A percentile compares a stretch with the other conserved stretches of the same genome.
Evolutionary conservation across 23 red algal species (phyloP).

Genomic region (Gracilaria gracilis): DNA sequence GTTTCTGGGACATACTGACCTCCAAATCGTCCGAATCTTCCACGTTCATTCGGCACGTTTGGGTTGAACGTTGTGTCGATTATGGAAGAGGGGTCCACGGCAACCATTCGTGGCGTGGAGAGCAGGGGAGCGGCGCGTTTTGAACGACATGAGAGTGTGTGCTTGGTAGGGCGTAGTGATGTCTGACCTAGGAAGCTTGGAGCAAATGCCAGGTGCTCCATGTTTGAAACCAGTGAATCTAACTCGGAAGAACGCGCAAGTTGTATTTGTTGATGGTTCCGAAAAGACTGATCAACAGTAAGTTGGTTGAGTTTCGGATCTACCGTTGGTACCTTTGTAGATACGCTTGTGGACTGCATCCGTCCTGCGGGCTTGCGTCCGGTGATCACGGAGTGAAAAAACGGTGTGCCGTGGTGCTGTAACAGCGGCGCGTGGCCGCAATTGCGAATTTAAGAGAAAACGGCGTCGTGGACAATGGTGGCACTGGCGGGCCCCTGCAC

Average conservation of each 20-base stretch:
- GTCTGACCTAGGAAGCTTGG: conserved; percentile 31
- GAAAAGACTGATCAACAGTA: no score
- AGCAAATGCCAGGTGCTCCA: conserved; percentile 36
- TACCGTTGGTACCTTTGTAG: no score
- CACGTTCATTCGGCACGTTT: conserved; percentile 68
- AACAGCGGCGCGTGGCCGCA: no score
- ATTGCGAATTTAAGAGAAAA: no score
- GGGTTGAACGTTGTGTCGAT: conserved; percentile 63
- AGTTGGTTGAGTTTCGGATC: no score
- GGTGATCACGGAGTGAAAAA: no score
- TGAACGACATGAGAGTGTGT: not conserved
- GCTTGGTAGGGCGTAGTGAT: not conserved
- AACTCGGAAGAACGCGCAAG: not conserved
- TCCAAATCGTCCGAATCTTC: conserved; percentile 91
- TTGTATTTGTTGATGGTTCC: no score
- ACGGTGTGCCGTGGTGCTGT: no score
- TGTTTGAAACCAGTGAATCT: not conserved
- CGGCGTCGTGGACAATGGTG: no score
- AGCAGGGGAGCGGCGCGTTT: not conserved
- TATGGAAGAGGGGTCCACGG: conserved; percentile 40
- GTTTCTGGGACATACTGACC: conserved; percentile 98
- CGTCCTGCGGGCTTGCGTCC: no score
- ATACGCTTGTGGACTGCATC: no score
- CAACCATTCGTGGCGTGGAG: conserved; percentile 30
- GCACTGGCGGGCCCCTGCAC: no score